Conservation (phyloP, 768 basidiomycete species). For the Rhodosporidiobolus sp. region DNA sequence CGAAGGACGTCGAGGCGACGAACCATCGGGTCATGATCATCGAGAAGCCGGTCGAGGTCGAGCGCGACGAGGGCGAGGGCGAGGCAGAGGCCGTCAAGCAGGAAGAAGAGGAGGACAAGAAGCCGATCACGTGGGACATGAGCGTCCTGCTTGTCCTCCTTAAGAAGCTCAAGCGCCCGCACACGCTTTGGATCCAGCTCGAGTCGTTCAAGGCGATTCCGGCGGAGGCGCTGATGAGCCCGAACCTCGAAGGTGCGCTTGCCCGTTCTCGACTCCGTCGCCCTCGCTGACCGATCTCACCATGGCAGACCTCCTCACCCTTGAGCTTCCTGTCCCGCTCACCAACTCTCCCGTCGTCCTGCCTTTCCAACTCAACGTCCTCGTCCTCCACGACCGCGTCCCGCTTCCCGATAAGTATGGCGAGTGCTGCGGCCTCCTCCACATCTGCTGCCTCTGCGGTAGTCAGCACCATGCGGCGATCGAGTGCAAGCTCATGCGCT, state of each 20-base stretch:
- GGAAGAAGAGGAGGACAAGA: not conserved
- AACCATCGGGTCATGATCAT: not conserved
- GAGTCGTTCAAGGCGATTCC: not conserved
- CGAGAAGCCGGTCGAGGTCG: not conserved
- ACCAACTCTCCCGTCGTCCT: not conserved
- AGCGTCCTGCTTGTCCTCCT: not conserved
- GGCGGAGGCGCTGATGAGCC: not conserved
- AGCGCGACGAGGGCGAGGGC: not conserved
- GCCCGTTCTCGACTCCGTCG: not conserved
- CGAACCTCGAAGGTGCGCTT: not conserved
- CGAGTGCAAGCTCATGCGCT: not conserved
- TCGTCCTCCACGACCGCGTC: not conserved
- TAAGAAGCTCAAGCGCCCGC: not conserved
- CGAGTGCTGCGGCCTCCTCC: not conserved
- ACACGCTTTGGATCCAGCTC: not conserved
- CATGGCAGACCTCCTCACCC: not conserved
- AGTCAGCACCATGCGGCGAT: not conserved
- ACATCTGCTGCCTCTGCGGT: not conserved
- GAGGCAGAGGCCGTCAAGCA: not conserved
- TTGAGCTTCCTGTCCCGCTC: not conserved
- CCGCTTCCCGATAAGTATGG: not conserved
- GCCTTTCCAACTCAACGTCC: not conserved
- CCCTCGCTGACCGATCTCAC: too few relatives aligned
- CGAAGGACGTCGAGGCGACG: not conserved
- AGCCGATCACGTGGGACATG: not conserved